A percentile compares a stretch with the other conserved stretches of the same genome.
Conservation (phyloP, 495 filamentous ascomycete species). For the Zalerion maritima region DNA sequence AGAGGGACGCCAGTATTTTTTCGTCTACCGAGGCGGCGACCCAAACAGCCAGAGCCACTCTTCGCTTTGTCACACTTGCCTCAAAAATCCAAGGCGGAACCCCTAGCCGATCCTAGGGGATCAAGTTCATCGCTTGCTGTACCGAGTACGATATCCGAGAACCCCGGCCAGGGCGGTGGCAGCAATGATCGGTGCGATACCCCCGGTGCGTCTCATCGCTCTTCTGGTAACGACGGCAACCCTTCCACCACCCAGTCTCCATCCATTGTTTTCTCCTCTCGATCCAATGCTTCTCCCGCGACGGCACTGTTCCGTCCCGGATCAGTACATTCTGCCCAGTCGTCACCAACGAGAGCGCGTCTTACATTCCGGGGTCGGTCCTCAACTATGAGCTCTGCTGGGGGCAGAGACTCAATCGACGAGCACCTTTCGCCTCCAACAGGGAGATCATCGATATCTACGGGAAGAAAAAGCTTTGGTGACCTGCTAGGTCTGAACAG, state of each 20-base stretch:
- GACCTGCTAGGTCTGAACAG: slow-evolving; percentile 68
- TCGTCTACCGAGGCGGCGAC: slow-evolving; percentile 61
- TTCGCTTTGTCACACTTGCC: slow-evolving; percentile 60
- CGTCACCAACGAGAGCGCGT: slow-evolving; percentile 48
- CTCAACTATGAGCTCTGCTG: slow-evolving; percentile 73
- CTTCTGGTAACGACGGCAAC: slow-evolving; percentile 27
- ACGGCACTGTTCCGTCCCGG: slow-evolving; percentile 42
- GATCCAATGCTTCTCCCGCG: slow-evolving; percentile 35
- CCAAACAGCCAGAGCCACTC: slow-evolving; percentile 63
- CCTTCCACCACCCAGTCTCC: slow-evolving; percentile 19
- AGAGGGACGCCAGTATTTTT: slow-evolving; percentile 62
- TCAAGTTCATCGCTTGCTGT: slow-evolving; percentile 18
- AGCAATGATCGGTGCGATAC: slow-evolving; percentile 15
- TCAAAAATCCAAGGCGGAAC: slow-evolving; percentile 34
- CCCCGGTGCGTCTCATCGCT: slow-evolving; percentile 35
- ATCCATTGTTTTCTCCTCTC: slow-evolving; percentile 12
- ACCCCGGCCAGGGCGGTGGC: slow-evolving; percentile 7
- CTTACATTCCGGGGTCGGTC: slow-evolving; percentile 55
- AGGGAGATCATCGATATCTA: slow-evolving; percentile 65
- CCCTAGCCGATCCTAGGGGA: slow-evolving; percentile 12
- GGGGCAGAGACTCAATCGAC: slow-evolving; percentile 43
- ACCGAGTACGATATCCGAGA: slow-evolving; percentile 10
- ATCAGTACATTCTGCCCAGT: slow-evolving; percentile 55
- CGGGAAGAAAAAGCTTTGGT: slow-evolving; percentile 76
- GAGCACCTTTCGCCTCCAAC: slow-evolving; percentile 43